Evolutionary conservation across 2,329 filamentous ascomycete genomes (phyloP).

Genomic region (Aspergillus viridinutans): DNA sequence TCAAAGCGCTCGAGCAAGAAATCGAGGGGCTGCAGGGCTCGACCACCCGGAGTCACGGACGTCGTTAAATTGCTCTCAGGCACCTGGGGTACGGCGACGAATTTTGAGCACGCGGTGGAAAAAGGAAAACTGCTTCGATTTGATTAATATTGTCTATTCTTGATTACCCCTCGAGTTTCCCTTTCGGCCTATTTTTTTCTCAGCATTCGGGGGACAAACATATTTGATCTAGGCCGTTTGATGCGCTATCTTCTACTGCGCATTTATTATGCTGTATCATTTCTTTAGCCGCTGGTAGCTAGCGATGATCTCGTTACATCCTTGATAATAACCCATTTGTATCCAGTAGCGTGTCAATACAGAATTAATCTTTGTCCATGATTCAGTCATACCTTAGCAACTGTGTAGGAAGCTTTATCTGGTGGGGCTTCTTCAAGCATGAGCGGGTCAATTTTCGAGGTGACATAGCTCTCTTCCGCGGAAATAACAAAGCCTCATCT

Average conservation of each 20-base stretch:
- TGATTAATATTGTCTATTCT: slow-evolving; percentile 30
- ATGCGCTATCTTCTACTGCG: slow-evolving; percentile 18
- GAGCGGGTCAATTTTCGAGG: neutral
- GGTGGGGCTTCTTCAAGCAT: neutral
- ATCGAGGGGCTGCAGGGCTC: slow-evolving; percentile 91
- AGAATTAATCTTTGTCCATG: slow-evolving; percentile 29
- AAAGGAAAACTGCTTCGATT: slow-evolving; percentile 26
- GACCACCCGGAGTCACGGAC: slow-evolving; percentile 84
- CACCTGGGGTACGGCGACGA: slow-evolving; percentile 13
- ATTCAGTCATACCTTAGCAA: neutral
- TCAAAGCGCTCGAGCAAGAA: slow-evolving; percentile 67
- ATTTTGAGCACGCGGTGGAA: slow-evolving; percentile 24
- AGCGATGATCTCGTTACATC: slow-evolving; percentile 39
- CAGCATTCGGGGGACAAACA: slow-evolving; percentile 26
- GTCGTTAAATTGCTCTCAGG: slow-evolving; percentile 59
- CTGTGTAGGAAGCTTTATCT: neutral
- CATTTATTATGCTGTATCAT: slow-evolving; percentile 30
- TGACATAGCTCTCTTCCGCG: neutral
- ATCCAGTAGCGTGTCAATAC: slow-evolving; percentile 39
- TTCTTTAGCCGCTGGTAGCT: slow-evolving; percentile 38
- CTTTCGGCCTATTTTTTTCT: slow-evolving; percentile 26
- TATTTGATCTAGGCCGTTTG: slow-evolving; percentile 19
- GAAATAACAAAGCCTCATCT: slow-evolving; percentile 1
- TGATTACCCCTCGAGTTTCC: slow-evolving; percentile 31
- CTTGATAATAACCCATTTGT: slow-evolving; percentile 42